A percentile compares a stretch with the other conserved stretches of the same genome.
Evolutionary conservation across 108 stramenopile genomes (phyloP).

Genomic region (Aurantiochytrium sp.): DNA sequence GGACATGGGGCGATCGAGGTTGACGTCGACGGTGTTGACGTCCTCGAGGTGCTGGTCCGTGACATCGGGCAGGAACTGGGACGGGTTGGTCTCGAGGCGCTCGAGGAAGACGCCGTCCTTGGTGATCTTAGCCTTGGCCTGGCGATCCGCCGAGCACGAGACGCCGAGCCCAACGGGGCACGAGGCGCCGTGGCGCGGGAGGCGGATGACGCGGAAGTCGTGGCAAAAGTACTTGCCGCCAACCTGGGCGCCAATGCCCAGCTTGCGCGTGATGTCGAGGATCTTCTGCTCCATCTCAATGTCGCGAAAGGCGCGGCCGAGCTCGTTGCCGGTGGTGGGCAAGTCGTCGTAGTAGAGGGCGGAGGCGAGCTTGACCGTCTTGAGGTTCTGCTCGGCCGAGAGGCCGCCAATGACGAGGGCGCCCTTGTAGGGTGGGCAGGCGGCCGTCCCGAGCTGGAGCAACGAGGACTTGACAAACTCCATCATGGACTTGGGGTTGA

Average conservation of each 20-base stretch:
- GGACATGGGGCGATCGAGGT: constrained; percentile 82
- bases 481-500: constrained; percentile 78
- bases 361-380: constrained; percentile 86
- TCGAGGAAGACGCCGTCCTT: constrained; percentile 90
- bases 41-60: constrained; percentile 52
- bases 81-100: constrained; percentile 79
- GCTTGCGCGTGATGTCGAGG: constrained; percentile 75
- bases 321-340: constrained; percentile 77
- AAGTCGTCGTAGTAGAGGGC: constrained; percentile 87
- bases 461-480: constrained; percentile 81
- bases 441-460: constrained; percentile 86
- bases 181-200: constrained; percentile 90
- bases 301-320: constrained; percentile 87
- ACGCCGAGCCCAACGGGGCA: constrained; percentile 95
- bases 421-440: constrained; percentile 92
- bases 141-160: constrained; percentile 90
- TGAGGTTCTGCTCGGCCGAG: constrained; percentile 81
- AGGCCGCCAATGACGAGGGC: constrained; percentile 90
- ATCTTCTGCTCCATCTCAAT: constrained; percentile 79
- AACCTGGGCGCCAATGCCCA: constrained; percentile 92
- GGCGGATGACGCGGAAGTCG: constrained; percentile 83
- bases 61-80: constrained; percentile 85
- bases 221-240: constrained; percentile 97
- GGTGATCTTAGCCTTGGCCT: constrained; percentile 86
- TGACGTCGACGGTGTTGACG: constrained; percentile 70